Evolutionary conservation across 495 filamentous ascomycete genomes (phyloP).

Genomic region (Pseudotulostoma volvatum): DNA sequence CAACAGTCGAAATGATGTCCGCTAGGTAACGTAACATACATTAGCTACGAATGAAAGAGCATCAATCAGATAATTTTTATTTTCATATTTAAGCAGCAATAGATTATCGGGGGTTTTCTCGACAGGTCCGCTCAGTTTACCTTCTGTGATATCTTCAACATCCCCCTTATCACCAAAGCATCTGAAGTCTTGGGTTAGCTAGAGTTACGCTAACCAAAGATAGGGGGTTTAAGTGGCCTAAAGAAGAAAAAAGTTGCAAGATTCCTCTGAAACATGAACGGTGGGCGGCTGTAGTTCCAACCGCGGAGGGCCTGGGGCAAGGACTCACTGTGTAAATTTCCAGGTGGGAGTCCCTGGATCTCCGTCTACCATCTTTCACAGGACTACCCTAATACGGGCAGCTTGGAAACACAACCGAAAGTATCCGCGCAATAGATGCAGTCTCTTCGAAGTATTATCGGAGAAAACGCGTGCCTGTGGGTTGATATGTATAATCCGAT

Average conservation of each 20-base stretch:
- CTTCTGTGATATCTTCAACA: conserved; percentile 99
- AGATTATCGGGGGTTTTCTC: no score
- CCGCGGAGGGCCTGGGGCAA: no score
- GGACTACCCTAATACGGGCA: conserved; percentile 15
- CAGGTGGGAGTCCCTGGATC: conserved; percentile 87
- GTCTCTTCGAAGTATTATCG: no score
- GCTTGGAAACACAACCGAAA: conserved; percentile 1
- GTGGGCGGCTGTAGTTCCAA: no score
- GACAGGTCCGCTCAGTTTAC: conserved; percentile 37
- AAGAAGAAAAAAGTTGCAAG: no score
- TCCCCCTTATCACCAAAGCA: conserved; percentile 99
- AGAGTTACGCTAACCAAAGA: no score
- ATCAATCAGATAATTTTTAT: not conserved
- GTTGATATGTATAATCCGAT: no score
- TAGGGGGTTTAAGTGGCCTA: no score
- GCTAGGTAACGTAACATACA: conserved; percentile 33
- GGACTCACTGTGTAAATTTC: conserved; percentile 99
- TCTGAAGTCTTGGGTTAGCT: conserved; percentile 30
- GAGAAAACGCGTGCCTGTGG: no score
- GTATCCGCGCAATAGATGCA: not conserved
- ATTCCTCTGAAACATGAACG: no score
- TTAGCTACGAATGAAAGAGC: not conserved
- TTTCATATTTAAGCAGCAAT: not conserved
- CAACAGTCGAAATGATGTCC: conserved; percentile 98
- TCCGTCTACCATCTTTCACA: conserved; percentile 84